Evolutionary conservation across 2,329 filamentous ascomycete species (phyloP).

Genomic region (Colletotrichum sp.): DNA sequence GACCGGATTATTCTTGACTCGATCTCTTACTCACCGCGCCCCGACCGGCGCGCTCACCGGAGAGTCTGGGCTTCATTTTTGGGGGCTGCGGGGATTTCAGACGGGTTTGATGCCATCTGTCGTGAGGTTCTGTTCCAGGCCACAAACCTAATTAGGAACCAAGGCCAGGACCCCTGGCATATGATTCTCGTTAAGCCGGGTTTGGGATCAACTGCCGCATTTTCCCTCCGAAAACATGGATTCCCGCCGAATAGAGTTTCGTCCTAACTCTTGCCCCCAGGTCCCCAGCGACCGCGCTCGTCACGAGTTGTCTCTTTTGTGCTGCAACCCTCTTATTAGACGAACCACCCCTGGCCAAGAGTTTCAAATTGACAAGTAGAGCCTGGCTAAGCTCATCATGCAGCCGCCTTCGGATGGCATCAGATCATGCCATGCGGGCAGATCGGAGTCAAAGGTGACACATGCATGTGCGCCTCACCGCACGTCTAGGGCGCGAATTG

Average conservation of each 20-base stretch:
- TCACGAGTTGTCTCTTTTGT: background rate
- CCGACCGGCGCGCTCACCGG: background rate
- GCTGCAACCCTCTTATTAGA: background rate
- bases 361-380: background rate
- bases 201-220: background rate
- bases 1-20: background rate
- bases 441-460: background rate
- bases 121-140: slow-evolving; percentile 2
- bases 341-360: background rate
- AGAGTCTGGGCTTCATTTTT: background rate
- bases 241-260: background rate
- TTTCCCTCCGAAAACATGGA: background rate
- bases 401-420: background rate
- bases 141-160: background rate
- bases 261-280: background rate
- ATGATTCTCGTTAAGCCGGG: background rate
- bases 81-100: slow-evolving; percentile 3
- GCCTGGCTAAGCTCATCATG: background rate
- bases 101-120: slow-evolving; percentile 2
- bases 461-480: background rate
- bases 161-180: background rate
- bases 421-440: background rate
- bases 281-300: background rate
- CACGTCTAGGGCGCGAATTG: background rate
- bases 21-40: background rate